These are phyloP conservation scores for Nematodospora anomalae DNA, from an alignment of 1,139 yeast species.

Conservation along the genomic window DNA sequence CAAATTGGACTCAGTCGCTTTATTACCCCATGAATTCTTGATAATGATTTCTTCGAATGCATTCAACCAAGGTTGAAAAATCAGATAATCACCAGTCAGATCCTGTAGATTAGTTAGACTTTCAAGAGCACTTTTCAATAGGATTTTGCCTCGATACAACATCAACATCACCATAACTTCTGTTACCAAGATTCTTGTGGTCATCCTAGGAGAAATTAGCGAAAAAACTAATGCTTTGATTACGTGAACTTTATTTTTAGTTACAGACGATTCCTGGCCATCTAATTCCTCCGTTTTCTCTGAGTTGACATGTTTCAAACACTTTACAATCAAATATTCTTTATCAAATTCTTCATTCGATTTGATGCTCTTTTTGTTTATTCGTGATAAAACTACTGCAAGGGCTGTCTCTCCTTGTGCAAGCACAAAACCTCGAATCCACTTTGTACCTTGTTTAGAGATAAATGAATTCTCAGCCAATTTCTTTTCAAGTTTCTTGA, in stretches of 20 bases:
- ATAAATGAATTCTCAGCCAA: slow-evolving; percentile 24
- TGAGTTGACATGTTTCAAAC: slow-evolving; percentile 31
- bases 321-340: slow-evolving; percentile 40
- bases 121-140: slow-evolving; percentile 31
- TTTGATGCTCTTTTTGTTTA: slow-evolving; percentile 45
- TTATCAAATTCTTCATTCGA: slow-evolving; percentile 47
- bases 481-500: slow-evolving; percentile 36
- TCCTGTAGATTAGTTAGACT: slow-evolving; percentile 38
- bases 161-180: slow-evolving; percentile 43
- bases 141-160: slow-evolving; percentile 26
- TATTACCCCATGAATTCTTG: slow-evolving; percentile 17
- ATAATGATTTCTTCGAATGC: slow-evolving; percentile 39
- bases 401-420: slow-evolving; percentile 50
- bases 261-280: slow-evolving; percentile 11
- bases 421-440: slow-evolving; percentile 35
- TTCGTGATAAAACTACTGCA: slow-evolving; percentile 38
- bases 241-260: slow-evolving; percentile 30
- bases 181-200: slow-evolving; percentile 44
- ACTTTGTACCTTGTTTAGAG: slow-evolving; percentile 22
- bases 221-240: slow-evolving; percentile 40
- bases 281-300: slow-evolving; percentile 15
- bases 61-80: slow-evolving; percentile 46
- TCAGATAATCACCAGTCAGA: slow-evolving; percentile 33
- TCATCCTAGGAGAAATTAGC: slow-evolving; percentile 40
- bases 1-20: slow-evolving; percentile 20